Conservation (phyloP, 495 filamentous ascomycete genomes). For the Neurospora terricola region DNA sequence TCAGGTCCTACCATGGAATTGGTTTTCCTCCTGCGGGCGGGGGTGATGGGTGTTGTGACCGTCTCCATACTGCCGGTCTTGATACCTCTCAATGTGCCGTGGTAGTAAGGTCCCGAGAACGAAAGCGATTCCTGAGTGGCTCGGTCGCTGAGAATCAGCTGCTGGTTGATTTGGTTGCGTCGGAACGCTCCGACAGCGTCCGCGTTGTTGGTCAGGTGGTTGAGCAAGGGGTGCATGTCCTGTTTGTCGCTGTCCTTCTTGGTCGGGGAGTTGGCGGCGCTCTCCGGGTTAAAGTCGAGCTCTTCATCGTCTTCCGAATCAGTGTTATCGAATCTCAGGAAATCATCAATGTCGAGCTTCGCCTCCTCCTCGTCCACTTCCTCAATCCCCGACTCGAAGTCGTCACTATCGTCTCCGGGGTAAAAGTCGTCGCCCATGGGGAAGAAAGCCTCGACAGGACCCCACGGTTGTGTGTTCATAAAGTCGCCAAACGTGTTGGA, state of each 20-base stretch:
- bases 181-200: slow-evolving; percentile 70
- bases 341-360: slow-evolving; percentile 57
- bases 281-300: slow-evolving; percentile 26
- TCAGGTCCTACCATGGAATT: slow-evolving; percentile 9
- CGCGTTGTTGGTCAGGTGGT: slow-evolving; percentile 53
- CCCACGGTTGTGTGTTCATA: slow-evolving; percentile 53
- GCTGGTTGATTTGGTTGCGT: slow-evolving; percentile 63
- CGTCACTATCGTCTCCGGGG: slow-evolving; percentile 20
- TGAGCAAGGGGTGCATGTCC: slow-evolving; percentile 39
- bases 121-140: slow-evolving; percentile 42
- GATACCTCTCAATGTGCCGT: slow-evolving; percentile 42
- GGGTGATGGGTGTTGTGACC: slow-evolving; percentile 45
- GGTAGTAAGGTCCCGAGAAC: slow-evolving; percentile 41
- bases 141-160: slow-evolving; percentile 53
- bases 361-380: slow-evolving; percentile 56
- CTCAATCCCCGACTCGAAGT: slow-evolving; percentile 34
- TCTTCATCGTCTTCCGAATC: slow-evolving; percentile 42
- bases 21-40: slow-evolving; percentile 37
- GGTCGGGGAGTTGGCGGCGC: slow-evolving; percentile 41
- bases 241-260: slow-evolving; percentile 20
- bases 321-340: slow-evolving; percentile 55
- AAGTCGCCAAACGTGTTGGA: slow-evolving; percentile 45
- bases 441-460: slow-evolving; percentile 70
- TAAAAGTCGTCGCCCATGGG: slow-evolving; percentile 49
- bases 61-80: slow-evolving; percentile 45